Evolutionary conservation across 2,329 filamentous ascomycete species (phyloP).

Genomic region (Bipolaris bicolor): DNA sequence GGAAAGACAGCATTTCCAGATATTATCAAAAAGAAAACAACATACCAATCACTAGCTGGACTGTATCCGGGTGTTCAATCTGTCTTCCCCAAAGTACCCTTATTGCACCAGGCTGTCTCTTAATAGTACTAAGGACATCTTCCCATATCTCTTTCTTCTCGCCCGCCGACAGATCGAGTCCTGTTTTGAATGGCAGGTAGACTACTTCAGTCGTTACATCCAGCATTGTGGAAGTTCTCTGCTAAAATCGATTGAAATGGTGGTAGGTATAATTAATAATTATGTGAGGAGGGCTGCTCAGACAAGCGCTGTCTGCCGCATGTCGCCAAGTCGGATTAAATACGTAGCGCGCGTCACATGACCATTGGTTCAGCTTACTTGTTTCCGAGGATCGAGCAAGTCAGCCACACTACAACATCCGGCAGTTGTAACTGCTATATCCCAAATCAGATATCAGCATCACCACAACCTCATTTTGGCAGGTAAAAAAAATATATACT

Average conservation of each 20-base stretch:
- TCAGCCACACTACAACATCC: too few relatives aligned
- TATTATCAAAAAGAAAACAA: conserved; percentile 22
- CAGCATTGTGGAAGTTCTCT: conserved; percentile 23
- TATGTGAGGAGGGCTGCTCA: background rate
- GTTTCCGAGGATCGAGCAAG: too few relatives aligned
- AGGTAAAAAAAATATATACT: too few relatives aligned
- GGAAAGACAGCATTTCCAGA: background rate
- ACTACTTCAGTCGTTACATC: conserved; percentile 49
- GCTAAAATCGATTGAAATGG: too few relatives aligned
- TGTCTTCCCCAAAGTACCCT: conserved; percentile 46
- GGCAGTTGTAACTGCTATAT: too few relatives aligned
- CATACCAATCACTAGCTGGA: conserved; percentile 52
- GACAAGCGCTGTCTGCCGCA: too few relatives aligned
- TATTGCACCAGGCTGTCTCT: conserved; percentile 46
- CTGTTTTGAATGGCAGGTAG: conserved; percentile 47
- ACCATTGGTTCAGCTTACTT: too few relatives aligned
- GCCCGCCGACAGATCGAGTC: conserved; percentile 29
- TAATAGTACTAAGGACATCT: conserved; percentile 43
- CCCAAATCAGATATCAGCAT: too few relatives aligned
- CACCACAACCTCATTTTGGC: too few relatives aligned
- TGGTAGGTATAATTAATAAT: background rate
- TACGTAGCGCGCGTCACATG: too few relatives aligned
- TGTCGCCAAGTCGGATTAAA: too few relatives aligned
- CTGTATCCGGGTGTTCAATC: conserved; percentile 48
- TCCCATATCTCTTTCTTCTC: conserved; percentile 42